Conservation (phyloP, 2,329 filamentous ascomycete species). For the Microdochium trichocladiopsis region DNA sequence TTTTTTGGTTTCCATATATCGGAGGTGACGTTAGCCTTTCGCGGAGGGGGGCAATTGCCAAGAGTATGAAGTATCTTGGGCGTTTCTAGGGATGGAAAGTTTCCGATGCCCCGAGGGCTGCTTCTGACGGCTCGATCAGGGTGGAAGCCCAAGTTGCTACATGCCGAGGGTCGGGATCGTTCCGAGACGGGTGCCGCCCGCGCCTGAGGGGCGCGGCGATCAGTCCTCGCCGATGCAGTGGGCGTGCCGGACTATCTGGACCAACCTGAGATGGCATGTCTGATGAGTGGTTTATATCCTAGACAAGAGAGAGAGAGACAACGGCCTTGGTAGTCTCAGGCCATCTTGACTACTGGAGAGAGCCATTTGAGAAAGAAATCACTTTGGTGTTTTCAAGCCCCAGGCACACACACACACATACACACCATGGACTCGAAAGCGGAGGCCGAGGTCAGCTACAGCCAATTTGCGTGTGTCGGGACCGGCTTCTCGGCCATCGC, state of each 20-base stretch:
- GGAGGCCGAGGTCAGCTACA: slow-evolving; percentile 15
- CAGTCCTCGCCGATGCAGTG: background rate
- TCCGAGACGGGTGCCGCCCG: background rate
- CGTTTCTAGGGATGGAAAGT: background rate
- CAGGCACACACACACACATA: background rate
- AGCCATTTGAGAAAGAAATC: background rate
- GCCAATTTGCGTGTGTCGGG: slow-evolving; percentile 37
- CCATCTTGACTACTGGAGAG: background rate
- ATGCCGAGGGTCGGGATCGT: background rate
- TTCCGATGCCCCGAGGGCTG: background rate
- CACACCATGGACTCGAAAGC: background rate
- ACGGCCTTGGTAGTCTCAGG: background rate
- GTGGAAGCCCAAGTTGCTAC: background rate
- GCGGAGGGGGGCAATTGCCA: background rate
- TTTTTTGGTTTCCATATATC: background rate
- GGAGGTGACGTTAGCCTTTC: background rate
- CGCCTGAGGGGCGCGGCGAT: background rate
- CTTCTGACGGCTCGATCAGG: background rate
- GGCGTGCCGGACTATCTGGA: background rate
- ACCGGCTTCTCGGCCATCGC: slow-evolving; percentile 57
- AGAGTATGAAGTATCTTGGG: background rate
- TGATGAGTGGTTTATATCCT: background rate
- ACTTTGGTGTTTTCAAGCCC: background rate
- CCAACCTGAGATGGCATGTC: background rate
- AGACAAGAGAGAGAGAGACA: background rate